Percentiles rank a stretch among this genome's conserved stretches.
phyloP scores from a whole-genome alignment of 495 filamentous ascomycete species.

The Chaetomidium leptoderma region DNA sequence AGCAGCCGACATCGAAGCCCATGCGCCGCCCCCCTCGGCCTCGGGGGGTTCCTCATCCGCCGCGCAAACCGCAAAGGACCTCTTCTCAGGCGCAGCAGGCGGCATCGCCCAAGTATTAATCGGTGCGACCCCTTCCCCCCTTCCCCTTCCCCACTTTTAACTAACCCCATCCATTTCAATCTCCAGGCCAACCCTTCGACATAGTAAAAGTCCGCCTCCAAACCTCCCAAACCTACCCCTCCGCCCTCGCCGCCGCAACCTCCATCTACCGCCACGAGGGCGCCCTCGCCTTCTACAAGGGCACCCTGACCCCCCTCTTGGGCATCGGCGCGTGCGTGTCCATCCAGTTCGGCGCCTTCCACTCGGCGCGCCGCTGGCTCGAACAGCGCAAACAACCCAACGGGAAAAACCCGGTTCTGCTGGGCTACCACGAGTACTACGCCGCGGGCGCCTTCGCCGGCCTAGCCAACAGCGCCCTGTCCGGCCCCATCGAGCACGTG shows the following conservation, averaged over 20 bases:
- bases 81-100: conserved; percentile 84
- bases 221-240: conserved; percentile 74
- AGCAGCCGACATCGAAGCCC: conserved; percentile 36
- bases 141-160: not conserved
- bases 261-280: conserved; percentile 88
- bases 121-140: conserved; percentile 49
- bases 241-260: conserved; percentile 71
- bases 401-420: conserved; percentile 33
- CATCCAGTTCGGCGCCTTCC: conserved; percentile 97
- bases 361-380: conserved; percentile 80
- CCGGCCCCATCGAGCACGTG: conserved; percentile 92
- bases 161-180: not conserved
- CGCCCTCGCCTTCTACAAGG: conserved; percentile 92
- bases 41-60: conserved; percentile 22
- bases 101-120: conserved; percentile 92
- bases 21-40: too few species aligned
- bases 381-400: conserved; percentile 67
- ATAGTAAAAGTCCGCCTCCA: conserved; percentile 98
- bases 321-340: conserved; percentile 97
- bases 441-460: conserved; percentile 87
- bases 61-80: conserved; percentile 74
- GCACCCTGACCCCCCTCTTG: conserved; percentile 90
- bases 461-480: conserved; percentile 82
- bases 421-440: conserved; percentile 84
- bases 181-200: conserved; percentile 90